These are phyloP conservation scores for Talaromyces rugulosus DNA, from an alignment of 2,329 filamentous ascomycete species.

Conservation along the genomic window DNA sequence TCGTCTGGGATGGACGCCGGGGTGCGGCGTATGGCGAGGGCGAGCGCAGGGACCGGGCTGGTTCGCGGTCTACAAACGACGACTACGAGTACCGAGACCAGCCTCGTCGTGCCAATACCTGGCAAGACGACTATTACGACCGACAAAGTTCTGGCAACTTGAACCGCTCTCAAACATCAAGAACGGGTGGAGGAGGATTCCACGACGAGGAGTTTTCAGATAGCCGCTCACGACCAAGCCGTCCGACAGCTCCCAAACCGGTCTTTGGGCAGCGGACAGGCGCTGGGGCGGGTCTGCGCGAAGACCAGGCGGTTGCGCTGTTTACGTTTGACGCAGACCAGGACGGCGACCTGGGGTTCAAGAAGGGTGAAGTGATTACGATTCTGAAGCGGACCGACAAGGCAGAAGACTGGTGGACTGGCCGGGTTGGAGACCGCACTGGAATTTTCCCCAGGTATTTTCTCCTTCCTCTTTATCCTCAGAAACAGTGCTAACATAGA, in stretches of 20 bases:
- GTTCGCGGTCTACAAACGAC: slow-evolving; percentile 33
- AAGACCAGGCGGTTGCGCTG: slow-evolving; percentile 82
- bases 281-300: slow-evolving; percentile 31
- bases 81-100: slow-evolving; percentile 54
- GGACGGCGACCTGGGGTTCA: slow-evolving; percentile 87
- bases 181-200: slow-evolving; percentile 25
- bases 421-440: slow-evolving; percentile 74
- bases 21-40: slow-evolving; percentile 70
- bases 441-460: slow-evolving; percentile 84
- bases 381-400: slow-evolving; percentile 93
- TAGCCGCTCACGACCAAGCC: slow-evolving; percentile 60
- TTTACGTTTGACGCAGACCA: slow-evolving; percentile 95
- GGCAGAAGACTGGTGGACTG: slow-evolving; percentile 97
- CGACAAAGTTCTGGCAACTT: slow-evolving; percentile 30
- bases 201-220: slow-evolving; percentile 38
- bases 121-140: slow-evolving; percentile 48
- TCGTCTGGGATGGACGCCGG: slow-evolving; percentile 74
- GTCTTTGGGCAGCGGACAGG: slow-evolving; percentile 59
- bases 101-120: slow-evolving; percentile 44
- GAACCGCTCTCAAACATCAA: slow-evolving; percentile 31
- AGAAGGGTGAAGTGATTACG: slow-evolving; percentile 95
- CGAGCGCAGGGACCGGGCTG: slow-evolving; percentile 53
- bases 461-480: background rate
- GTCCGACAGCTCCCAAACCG: slow-evolving; percentile 86
- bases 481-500: background rate